phyloP scores from a whole-genome alignment of 257 asterid species.

The Nicotiana paniculata region DNA sequence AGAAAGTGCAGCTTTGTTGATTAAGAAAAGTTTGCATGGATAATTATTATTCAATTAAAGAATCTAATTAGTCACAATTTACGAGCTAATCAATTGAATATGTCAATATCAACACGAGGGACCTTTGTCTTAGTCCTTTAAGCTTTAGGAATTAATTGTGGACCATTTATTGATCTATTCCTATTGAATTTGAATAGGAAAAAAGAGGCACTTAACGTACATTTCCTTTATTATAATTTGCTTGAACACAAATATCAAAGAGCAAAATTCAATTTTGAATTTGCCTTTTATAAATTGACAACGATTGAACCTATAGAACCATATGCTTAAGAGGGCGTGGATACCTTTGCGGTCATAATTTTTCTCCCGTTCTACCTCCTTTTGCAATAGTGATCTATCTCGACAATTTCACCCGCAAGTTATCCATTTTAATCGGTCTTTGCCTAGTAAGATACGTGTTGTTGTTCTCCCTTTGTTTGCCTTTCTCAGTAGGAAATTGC shows the following conservation, averaged over 20 bases:
- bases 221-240: constrained; percentile 1
- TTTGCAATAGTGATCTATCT: too few relatives aligned
- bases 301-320: too few relatives aligned
- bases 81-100: neutral
- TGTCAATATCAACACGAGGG: neutral
- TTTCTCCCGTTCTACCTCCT: too few relatives aligned
- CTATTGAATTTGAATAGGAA: neutral
- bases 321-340: too few relatives aligned
- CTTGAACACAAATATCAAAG: constrained; percentile 1
- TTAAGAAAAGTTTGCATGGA: neutral
- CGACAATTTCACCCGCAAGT: too few relatives aligned
- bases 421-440: too few relatives aligned
- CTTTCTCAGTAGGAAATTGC: too few relatives aligned
- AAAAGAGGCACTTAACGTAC: neutral
- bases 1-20: neutral
- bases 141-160: neutral
- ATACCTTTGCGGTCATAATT: too few relatives aligned
- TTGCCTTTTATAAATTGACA: neutral
- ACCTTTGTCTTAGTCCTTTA: neutral
- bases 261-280: neutral
- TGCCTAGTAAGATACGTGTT: too few relatives aligned
- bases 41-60: neutral
- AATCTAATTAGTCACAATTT: neutral
- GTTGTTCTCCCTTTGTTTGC: too few relatives aligned
- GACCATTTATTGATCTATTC: neutral